Evolutionary conservation across 192 early-diverging fungal genomes (phyloP), one percentile per base, ranked within the genome.

Genomic region (Coemansia sp.): DNA sequence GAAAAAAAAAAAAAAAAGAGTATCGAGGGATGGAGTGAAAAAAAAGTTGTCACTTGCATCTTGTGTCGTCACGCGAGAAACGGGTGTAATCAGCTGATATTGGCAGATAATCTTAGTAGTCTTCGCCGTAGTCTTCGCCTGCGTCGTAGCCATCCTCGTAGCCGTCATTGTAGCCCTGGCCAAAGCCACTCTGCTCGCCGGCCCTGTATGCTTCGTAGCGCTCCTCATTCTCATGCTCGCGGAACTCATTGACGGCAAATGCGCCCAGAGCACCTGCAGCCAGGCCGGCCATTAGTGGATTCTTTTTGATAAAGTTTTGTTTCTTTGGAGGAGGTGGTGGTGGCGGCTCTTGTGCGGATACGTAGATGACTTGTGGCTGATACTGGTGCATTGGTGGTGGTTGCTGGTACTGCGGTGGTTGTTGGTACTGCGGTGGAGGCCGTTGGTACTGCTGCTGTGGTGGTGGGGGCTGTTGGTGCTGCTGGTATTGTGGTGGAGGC

Each of bases 141-240:
- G 63, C 53, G n/a, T 66, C 67, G 34, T 33, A 56, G 17, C 66
- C 67, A 12, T 72, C 70, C 11, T 36, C 62, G 36, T 56, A 60
- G 4, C 63, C 67, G 21, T 65, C 63, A 4, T 27, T 44, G 22
- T 64, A 62, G 4, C 65, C 71, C 15, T 63, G 33, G 37, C 27
- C 37, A 10, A 44, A 69, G 32, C 67, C 73, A n/a, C 60, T 63
- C n/a, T 53, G 12, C 2, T 44, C 39, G 9, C 74, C 74, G 0
- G 35, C 74, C 3, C 66, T 40, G 19, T 50, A 71, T 11, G 75
- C 75, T 32, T 77, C 75, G 15, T 61, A 26, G 12, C 63, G 37
- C 52, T 73, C 63, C 22, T 74, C 59, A 0, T 66, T 56, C 29
- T 69, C 59, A 29, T 80, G 76, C 7, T 80, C 71, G 34, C 42